Evolutionary conservation across 306 rosid species (phyloP).

Genomic region (Quercus bicolor): DNA sequence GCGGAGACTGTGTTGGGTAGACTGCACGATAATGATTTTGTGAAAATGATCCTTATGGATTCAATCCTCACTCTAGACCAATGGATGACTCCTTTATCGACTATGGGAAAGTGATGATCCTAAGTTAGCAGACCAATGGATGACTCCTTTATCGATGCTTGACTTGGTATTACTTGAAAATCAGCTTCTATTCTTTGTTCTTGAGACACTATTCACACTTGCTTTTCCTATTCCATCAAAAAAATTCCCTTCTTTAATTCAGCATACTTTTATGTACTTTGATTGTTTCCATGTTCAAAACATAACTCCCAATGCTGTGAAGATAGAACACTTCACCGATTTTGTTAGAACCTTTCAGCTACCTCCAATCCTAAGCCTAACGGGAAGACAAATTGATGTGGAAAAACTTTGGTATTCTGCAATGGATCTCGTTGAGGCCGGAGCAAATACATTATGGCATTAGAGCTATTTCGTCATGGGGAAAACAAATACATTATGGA

Average conservation of each 20-base stretch:
- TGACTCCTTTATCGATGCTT: background rate
- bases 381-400: no score
- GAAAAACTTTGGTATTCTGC: no score
- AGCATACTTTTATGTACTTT: slow-evolving; percentile 13
- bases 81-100: no score
- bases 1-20: background rate
- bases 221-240: background rate
- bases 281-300: background rate
- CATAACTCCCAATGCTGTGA: background rate
- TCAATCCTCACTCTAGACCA: slow-evolving; percentile 17
- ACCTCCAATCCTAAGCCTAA: background rate
- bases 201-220: background rate
- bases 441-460: background rate
- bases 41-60: slow-evolving; percentile 25
- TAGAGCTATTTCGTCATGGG: slow-evolving; percentile 14
- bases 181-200: slow-evolving; percentile 24
- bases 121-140: no score
- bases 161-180: slow-evolving; percentile 34
- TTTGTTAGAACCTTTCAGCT: slow-evolving; percentile 22
- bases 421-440: slow-evolving; percentile 7
- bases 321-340: slow-evolving; percentile 37
- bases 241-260: background rate
- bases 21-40: background rate
- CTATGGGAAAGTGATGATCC: background rate
- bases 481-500: slow-evolving; percentile 4